Evolutionary conservation across 2,329 filamentous ascomycete species (phyloP), one percentile per base, ranked within the genome.

Genomic region (Neonectria coccinea): DNA sequence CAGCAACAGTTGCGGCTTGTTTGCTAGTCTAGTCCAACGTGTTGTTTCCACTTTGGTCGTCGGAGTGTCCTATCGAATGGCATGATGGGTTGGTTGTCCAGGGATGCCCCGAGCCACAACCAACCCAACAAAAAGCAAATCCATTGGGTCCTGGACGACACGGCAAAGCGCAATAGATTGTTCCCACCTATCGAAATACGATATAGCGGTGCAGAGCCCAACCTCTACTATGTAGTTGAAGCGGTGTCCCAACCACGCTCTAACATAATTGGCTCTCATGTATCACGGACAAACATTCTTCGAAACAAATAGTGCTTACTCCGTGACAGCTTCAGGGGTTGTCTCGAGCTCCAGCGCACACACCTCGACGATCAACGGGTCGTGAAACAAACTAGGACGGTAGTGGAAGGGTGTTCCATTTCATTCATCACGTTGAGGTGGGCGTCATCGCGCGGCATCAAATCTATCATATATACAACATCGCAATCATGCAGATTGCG

Each of bases 381-480:
- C 8, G 14, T 39, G 47, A 62, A 57, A 47, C 54, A 20, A 50
- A 22, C 61, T 45, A 63, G 50, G 44, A 51, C 31, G 16, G 51
- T 51, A 50, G 55, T 25, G 27, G 42, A 63, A 58, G 50, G 44
- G 55, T 52, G 36, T 33, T 67, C 51, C 64, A 67, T 59, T 64
- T 67, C 68, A 29, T 29, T 10, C 29, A 67, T 70, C 70, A 68
- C 68, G 62, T 72, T 66, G 67, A 72, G 59, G 70, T 65, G 62
- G 62, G 59, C 54, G 39, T 65, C 62, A 59, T 64, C 52, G 61
- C 66, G 64, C 66, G 58, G 59, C 65, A 62, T 71, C 65, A 71
- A 64, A 60, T 71, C 69, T 71, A 71, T 71, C 69, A 70, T 69
- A 71, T 58, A 36, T 56, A 70, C 68, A 66, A 60, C 60, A 66